A percentile compares a stretch with the other conserved stretches of the same genome.
These are phyloP conservation scores for Annona squamosa DNA, from an alignment of 164 flowering plant species.

Conservation along the genomic window DNA sequence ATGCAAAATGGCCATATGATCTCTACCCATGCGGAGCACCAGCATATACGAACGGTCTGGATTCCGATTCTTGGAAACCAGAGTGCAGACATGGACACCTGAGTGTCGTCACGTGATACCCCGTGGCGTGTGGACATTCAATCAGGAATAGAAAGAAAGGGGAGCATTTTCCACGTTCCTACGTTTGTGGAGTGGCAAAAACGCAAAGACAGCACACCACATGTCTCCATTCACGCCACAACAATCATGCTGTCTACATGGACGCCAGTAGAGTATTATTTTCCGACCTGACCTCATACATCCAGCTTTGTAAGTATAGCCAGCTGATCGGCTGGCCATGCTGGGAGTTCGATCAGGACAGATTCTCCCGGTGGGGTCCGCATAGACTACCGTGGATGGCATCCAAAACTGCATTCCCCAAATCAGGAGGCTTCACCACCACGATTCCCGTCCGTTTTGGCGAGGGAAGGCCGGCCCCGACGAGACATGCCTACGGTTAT, in stretches of 20 bases:
- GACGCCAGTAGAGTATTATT: neutral
- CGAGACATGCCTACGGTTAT: neutral
- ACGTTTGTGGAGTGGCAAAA: constrained; percentile 13
- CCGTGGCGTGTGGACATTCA: neutral
- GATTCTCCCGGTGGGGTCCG: constrained; percentile 4
- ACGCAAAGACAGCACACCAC: neutral
- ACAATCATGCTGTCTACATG: neutral
- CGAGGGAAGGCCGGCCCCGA: neutral
- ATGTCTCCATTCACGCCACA: constrained; percentile 8
- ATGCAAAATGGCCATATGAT: too few relatives aligned
- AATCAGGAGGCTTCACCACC: neutral
- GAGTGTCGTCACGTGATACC: neutral
- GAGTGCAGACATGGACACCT: too few relatives aligned
- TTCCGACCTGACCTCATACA: neutral
- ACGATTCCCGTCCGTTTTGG: neutral
- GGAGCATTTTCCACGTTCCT: constrained; percentile 11
- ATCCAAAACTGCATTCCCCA: neutral
- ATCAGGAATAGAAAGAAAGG: neutral
- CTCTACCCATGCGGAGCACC: neutral
- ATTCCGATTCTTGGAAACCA: too few relatives aligned
- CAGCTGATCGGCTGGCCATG: too few relatives aligned
- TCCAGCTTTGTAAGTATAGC: too few relatives aligned
- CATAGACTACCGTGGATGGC: neutral
- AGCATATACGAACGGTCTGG: too few relatives aligned
- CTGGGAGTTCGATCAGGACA: neutral